Percentiles rank a stretch among this genome's conserved stretches.
These are phyloP conservation scores for Fennellomyces sp. DNA, from an alignment of 371 early-diverging fungal genomes.

Conservation along the genomic window DNA sequence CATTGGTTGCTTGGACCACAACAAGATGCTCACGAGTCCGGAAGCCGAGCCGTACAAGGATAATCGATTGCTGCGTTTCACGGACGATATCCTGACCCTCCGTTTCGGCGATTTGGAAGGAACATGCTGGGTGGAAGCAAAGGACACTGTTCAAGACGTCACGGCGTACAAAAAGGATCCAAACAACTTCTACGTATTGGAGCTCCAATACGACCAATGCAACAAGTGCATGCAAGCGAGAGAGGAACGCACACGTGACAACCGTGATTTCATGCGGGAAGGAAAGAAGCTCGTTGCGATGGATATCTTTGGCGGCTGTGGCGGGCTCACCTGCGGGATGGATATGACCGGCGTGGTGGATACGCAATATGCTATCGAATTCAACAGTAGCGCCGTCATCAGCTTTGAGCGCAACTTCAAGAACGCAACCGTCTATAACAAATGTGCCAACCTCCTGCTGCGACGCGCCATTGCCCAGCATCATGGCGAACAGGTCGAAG, in stretches of 20 bases:
- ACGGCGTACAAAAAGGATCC: constrained; percentile 35
- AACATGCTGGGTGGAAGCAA: constrained; percentile 52
- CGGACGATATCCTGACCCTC: constrained; percentile 15
- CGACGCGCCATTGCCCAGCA: constrained; percentile 52
- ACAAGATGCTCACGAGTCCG: constrained; percentile 5
- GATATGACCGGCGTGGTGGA: constrained; percentile 52
- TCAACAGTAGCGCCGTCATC: constrained; percentile 50
- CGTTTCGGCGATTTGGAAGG: constrained; percentile 40
- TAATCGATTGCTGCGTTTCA: constrained; percentile 36
- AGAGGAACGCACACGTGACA: not conserved
- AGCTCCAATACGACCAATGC: constrained; percentile 18
- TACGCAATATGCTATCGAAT: constrained; percentile 61
- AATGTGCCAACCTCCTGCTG: constrained; percentile 59
- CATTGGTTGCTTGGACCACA: not conserved
- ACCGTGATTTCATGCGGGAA: not conserved
- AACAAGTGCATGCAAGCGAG: constrained; percentile 25
- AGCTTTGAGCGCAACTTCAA: constrained; percentile 65
- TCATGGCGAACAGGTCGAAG: constrained; percentile 17
- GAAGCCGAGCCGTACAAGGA: constrained; percentile 19
- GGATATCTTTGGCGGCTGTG: constrained; percentile 70
- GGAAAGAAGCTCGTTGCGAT: constrained; percentile 41
- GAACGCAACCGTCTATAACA: constrained; percentile 53
- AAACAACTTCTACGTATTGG: constrained; percentile 43
- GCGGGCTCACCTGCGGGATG: constrained; percentile 65
- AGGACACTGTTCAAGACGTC: constrained; percentile 28